Evolutionary conservation across 2,329 filamentous ascomycete species (phyloP).

Genomic region (Paraconiothyrium brasiliense): DNA sequence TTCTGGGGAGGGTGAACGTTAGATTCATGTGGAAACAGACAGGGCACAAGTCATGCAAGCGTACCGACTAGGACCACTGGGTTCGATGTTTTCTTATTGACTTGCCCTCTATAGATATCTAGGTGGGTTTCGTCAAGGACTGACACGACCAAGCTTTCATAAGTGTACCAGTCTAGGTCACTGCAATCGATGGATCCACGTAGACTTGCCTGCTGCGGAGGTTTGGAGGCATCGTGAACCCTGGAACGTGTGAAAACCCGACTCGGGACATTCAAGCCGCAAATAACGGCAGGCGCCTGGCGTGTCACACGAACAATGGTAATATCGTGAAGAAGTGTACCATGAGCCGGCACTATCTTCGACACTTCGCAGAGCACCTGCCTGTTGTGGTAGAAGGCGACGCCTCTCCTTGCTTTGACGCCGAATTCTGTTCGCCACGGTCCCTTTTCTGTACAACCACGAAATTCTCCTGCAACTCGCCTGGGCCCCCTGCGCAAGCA

Average conservation of each 20-base stretch:
- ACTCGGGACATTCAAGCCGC: neutral
- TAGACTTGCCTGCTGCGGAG: neutral
- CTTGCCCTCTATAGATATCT: neutral
- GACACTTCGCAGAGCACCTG: conserved; percentile 1
- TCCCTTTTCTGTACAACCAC: neutral
- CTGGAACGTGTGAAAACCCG: neutral
- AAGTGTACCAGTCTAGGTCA: neutral
- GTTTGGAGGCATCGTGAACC: neutral
- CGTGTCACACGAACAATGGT: conserved; percentile 7
- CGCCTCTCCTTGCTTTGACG: neutral
- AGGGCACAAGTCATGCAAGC: neutral
- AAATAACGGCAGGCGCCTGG: neutral
- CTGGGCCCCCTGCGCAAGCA: neutral
- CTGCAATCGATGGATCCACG: neutral
- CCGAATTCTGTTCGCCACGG: too few species aligned
- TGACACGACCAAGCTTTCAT: neutral
- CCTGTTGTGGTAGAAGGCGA: neutral
- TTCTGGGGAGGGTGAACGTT: neutral
- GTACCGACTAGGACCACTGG: neutral
- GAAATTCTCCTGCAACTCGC: neutral
- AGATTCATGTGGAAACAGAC: neutral
- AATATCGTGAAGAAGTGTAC: conserved; percentile 1
- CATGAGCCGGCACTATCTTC: conserved; percentile 2
- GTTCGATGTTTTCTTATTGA: neutral
- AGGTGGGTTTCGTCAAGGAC: neutral